Evolutionary conservation across 208 protist genomes (phyloP), one percentile per base, ranked within the genome.

Genomic region (Acanthamoeba polyphaga): DNA sequence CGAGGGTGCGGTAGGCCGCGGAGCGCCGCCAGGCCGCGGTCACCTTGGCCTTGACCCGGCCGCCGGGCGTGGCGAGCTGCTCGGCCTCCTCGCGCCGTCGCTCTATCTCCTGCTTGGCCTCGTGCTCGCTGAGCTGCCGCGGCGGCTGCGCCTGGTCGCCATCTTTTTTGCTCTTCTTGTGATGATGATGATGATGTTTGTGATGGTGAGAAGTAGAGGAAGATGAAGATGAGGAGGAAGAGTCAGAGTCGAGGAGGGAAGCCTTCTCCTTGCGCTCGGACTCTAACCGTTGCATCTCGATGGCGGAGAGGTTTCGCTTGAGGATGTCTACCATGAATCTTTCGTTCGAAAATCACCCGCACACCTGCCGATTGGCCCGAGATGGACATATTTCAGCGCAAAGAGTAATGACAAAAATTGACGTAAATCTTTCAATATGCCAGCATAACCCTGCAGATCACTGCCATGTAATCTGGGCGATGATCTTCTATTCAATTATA

Each of bases 91-190:
- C 76, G 34, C 46, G 76, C 22, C 76, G 76, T 85, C 76, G 34
- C 46, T 60, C 34, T 1, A 85, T 85, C 49, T 85, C 76, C 49
- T 34, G 12, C 43, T 85, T 85, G 51, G 76, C 76, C 29, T 85
- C 76, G 13, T 85, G 76, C 22, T 85, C 76, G 49, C 2, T 60
- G 9, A 85, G 34, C 46, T n/a, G 46, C 10, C 29, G 13, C 76
- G 8, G 12, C 15, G 72, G n/a, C n/a, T 51, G 34, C 72, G 4
- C 17, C 55, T 85, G 10, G 34, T 34, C 46, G 34, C 12, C 29
- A n/a, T 85, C 43, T 24, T 58, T 72, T 82, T 29, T 82, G n/a
- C 22, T 13, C 32, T 49, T 82, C 72, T 85, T 58, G 68, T 10
- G 22, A 32, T 58, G n/a, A 2, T 22, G 46, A 85, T 58, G 34